Evolutionary conservation across 2,329 filamentous ascomycete species (phyloP).

Genomic region (Penicillium sp.): DNA sequence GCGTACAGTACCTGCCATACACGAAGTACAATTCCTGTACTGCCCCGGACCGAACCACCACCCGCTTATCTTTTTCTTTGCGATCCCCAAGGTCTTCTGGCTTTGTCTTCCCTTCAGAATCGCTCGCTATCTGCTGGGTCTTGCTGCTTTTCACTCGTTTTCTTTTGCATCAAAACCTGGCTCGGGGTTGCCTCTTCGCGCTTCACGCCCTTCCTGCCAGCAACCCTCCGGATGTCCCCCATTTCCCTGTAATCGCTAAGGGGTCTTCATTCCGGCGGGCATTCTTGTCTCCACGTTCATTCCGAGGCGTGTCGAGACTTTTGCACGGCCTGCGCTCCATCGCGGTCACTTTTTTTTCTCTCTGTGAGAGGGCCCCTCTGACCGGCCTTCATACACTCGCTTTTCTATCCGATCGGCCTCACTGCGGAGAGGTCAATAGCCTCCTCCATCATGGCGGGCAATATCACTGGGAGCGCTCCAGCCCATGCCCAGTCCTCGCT

Average conservation of each 20-base stretch:
- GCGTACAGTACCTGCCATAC: neutral
- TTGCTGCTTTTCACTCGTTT: constrained; percentile 3
- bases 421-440: constrained; percentile 8
- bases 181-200: neutral
- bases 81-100: constrained; percentile 1
- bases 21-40: neutral
- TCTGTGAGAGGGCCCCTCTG: neutral
- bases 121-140: neutral
- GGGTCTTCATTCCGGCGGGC: constrained; percentile 17
- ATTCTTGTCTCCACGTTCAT: constrained; percentile 23
- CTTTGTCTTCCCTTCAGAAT: constrained; percentile 1
- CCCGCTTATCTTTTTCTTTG: constrained; percentile 7
- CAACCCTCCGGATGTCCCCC: neutral
- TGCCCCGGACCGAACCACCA: neutral
- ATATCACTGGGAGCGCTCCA: constrained; percentile 48
- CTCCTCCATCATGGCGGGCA: constrained; percentile 40
- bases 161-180: neutral
- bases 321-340: constrained; percentile 2
- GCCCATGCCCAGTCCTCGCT: constrained; percentile 80
- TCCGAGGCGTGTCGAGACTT: constrained; percentile 13
- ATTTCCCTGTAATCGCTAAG: constrained; percentile 14
- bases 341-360: constrained; percentile 1
- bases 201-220: neutral
- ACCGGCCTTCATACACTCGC: constrained; percentile 11
- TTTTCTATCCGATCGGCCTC: constrained; percentile 5